phyloP scores from a whole-genome alignment of 2,329 filamentous ascomycete genomes.

The Metarhizium sp. region DNA sequence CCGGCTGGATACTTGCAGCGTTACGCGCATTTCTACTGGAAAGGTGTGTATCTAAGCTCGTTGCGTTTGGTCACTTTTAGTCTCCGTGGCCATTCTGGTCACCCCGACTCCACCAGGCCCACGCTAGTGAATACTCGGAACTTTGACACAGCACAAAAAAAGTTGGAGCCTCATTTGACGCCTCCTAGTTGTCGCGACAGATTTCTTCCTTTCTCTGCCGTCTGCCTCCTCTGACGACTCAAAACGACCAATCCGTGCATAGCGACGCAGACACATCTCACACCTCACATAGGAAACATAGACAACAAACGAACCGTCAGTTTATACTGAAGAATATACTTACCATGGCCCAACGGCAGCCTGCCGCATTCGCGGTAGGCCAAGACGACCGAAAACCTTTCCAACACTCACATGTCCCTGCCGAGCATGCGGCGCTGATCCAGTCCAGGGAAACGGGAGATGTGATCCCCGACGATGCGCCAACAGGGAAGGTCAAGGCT shows the following conservation, averaged over 20 bases:
- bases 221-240: neutral
- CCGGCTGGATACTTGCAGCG: no score
- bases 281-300: neutral
- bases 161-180: constrained; percentile 3
- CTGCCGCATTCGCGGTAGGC: constrained; percentile 18
- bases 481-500: constrained; percentile 25
- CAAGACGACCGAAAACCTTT: constrained; percentile 22
- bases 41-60: no score
- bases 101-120: no score
- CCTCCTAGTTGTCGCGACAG: neutral
- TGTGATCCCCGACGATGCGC: constrained; percentile 34
- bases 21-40: no score
- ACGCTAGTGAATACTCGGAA: no score
- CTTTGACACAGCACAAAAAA: constrained; percentile 1
- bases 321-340: neutral
- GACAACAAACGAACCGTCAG: neutral
- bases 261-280: neutral
- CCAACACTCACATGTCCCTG: constrained; percentile 18
- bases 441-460: constrained; percentile 56
- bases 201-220: neutral
- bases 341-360: constrained; percentile 24
- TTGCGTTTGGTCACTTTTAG: no score
- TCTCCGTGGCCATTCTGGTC: no score
- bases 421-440: constrained; percentile 31
- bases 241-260: neutral